Base-by-base conservation (phyloP, 805 yeast species). In the Tetrapisispora phaffii region DNA sequence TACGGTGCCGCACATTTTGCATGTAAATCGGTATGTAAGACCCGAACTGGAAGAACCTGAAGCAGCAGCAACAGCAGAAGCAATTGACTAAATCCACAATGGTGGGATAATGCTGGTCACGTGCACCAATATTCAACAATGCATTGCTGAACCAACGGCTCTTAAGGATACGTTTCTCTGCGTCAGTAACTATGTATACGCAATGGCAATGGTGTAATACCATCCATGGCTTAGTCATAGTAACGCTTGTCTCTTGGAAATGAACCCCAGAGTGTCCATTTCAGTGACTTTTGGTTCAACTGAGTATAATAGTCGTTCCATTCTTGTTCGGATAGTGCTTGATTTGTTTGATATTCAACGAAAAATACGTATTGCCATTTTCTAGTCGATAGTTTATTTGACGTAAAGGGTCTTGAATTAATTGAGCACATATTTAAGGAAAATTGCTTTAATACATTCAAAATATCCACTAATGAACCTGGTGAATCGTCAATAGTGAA, bases 331-430 rank as follows among this genome's bases (percentile, higher is more conserved):
- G 17, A 8, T 12, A 59, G 44, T 49, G 67, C 56, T 1, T 55
- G 55, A 16, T 64, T 68, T 34, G 57, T 59, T 21, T 34, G 59
- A 41, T 68, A 75, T 57, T 88, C 97, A 10, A 84, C 75, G 55
- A 84, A 87, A 64, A 85, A 88, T 2, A 83, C 79, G 55, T 87
- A 85, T 50, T 81, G 81, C 96, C 96, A 88, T 28, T 64, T 64
- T 24, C 60, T 54, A 39, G 43, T 50, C 4, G 37, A 39, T 8
- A 29, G 8, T 29, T 78, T 75, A 41, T 70, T 65, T 28, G 71
- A 60, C 10, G 75, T 71, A 4, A 85, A 77, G 0, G 96, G 96
- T 53, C 96, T 71, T 3, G 95, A 82, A 33, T 79, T 76, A 41
- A 88, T 85, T 6, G 84, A 72, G 5, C 80, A 76, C 67, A 88